phyloP scores from a whole-genome alignment of 2,329 filamentous ascomycete genomes.

The Boeremia lycopersici region DNA sequence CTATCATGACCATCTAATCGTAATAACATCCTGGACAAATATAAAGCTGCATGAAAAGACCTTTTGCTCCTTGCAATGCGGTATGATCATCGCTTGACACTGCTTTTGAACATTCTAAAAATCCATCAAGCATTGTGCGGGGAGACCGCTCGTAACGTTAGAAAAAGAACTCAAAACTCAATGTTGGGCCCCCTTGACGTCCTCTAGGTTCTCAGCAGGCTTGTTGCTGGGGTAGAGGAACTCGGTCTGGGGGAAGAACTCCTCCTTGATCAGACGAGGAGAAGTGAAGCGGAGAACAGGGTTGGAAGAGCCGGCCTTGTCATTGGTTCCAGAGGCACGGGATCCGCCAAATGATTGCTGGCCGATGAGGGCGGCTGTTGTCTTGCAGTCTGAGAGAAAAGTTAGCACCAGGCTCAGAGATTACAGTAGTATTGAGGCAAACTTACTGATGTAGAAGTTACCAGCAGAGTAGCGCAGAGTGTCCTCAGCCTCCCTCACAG shows the following conservation, averaged over 20 bases:
- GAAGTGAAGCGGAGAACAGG: conserved; percentile 60
- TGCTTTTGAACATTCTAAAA: background rate
- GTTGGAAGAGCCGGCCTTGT: conserved; percentile 60
- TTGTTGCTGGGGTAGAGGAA: conserved; percentile 60
- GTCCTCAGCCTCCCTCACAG: conserved; percentile 71
- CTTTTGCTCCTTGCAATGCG: conserved; percentile 10
- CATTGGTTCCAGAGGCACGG: conserved; percentile 60
- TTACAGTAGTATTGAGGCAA: accelerated
- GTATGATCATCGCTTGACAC: background rate
- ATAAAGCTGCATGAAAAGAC: background rate
- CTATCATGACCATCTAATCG: background rate
- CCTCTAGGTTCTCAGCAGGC: conserved; percentile 9
- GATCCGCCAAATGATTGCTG: conserved; percentile 59
- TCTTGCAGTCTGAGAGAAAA: conserved; percentile 30
- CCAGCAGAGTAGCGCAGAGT: conserved; percentile 73
- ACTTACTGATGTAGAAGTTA: conserved; percentile 76
- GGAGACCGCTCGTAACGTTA: background rate
- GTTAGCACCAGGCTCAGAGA: conserved; percentile 6
- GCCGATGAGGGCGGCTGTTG: conserved; percentile 49
- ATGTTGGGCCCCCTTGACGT: conserved; percentile 4
- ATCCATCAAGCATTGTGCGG: background rate
- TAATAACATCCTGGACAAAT: background rate
- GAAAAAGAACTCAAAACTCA: background rate
- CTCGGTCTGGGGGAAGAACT: conserved; percentile 53
- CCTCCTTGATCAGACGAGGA: conserved; percentile 60